A percentile compares a stretch with the other conserved stretches of the same genome.
Conservation (phyloP, 306 rosid species). For the Quercus alba region DNA sequence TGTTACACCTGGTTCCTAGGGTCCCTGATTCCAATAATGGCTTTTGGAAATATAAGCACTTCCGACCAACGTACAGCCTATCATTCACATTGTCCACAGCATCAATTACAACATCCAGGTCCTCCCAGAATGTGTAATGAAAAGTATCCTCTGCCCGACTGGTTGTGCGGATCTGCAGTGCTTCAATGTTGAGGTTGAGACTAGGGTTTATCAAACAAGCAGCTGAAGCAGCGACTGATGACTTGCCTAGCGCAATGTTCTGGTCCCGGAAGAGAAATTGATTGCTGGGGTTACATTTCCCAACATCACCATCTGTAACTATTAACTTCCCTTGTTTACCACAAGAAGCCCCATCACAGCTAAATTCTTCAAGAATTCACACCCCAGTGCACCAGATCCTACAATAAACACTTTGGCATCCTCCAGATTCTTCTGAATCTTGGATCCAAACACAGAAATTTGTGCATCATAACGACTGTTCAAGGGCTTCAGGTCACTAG, state of each 20-base stretch:
- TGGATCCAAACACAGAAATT: slow-evolving; percentile 92
- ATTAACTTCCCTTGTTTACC: slow-evolving; percentile 70
- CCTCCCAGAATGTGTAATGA: slow-evolving; percentile 79
- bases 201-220: slow-evolving; percentile 59
- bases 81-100: slow-evolving; percentile 97
- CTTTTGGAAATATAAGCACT: slow-evolving; percentile 95
- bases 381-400: slow-evolving; percentile 96
- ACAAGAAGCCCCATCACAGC: slow-evolving; percentile 96
- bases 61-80: slow-evolving; percentile 84
- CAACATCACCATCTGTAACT: slow-evolving; percentile 95
- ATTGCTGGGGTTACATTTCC: slow-evolving; percentile 92
- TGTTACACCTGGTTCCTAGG: slow-evolving; percentile 95
- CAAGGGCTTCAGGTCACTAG: slow-evolving; percentile 71
- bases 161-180: slow-evolving; percentile 75
- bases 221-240: slow-evolving; percentile 88
- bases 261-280: slow-evolving; percentile 97
- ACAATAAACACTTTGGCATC: slow-evolving; percentile 79
- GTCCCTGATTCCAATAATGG: slow-evolving; percentile 98
- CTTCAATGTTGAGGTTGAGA: slow-evolving; percentile 46
- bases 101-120: slow-evolving; percentile 64
- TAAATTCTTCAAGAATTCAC: slow-evolving; percentile 85
- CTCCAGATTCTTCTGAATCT: slow-evolving; percentile 86
- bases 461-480: slow-evolving; percentile 93
- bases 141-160: slow-evolving; percentile 68
- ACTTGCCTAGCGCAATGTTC: slow-evolving; percentile 97